phyloP scores from a whole-genome alignment of 164 flowering plant species.

The Stephania japonica region DNA sequence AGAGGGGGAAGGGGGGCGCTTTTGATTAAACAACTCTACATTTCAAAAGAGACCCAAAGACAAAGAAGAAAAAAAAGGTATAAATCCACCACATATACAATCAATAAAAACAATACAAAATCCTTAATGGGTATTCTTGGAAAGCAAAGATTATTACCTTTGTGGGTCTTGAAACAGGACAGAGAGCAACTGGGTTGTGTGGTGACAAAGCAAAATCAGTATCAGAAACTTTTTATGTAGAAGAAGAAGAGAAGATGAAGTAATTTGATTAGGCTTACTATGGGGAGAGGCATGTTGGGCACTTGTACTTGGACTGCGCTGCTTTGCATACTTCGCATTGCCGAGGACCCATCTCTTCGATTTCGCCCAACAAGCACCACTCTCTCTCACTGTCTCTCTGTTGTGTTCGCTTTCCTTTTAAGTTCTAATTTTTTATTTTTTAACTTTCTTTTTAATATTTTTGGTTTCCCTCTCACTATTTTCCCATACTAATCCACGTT shows the following conservation, averaged over 20 bases:
- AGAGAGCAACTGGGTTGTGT: slow-evolving; percentile 46
- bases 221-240: background rate
- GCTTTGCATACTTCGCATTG: slow-evolving; percentile 55
- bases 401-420: too few relatives aligned
- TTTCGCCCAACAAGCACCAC: background rate
- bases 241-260: background rate
- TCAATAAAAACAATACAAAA: background rate
- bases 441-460: too few relatives aligned
- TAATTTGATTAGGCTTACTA: slow-evolving; percentile 44
- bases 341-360: slow-evolving; percentile 34
- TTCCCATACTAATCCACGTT: too few relatives aligned
- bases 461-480: too few relatives aligned
- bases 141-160: slow-evolving; percentile 35
- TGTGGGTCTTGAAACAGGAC: slow-evolving; percentile 69
- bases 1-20: background rate
- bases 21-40: background rate
- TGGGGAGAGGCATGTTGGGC: slow-evolving; percentile 56
- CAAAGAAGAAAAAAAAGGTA: too few relatives aligned
- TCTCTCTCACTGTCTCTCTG: too few relatives aligned
- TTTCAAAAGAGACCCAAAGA: too few relatives aligned
- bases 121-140: too few relatives aligned
- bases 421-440: too few relatives aligned
- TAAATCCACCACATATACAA: too few relatives aligned
- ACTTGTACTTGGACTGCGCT: slow-evolving; percentile 68
- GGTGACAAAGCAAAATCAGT: slow-evolving; percentile 2